Conservation (phyloP, 2,329 filamentous ascomycete species). For the Ophiocordyceps camponoti-rufipedis region DNA sequence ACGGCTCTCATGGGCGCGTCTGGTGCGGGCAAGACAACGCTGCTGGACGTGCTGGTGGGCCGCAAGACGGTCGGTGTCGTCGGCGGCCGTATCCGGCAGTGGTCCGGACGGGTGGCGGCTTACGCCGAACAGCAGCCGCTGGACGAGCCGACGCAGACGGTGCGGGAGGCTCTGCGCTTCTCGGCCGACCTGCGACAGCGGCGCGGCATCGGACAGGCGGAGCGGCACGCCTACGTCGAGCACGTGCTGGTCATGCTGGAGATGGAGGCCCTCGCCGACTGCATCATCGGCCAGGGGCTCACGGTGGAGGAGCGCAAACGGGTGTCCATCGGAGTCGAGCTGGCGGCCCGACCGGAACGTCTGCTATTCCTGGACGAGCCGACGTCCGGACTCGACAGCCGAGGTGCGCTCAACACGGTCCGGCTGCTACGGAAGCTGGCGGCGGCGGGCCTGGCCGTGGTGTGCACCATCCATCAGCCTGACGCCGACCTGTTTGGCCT, state of each 20-base stretch:
- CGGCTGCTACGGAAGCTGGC: constrained; percentile 62
- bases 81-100: constrained; percentile 13
- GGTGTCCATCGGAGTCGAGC: constrained; percentile 81
- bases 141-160: constrained; percentile 42
- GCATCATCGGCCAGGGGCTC: constrained; percentile 43
- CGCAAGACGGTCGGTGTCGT: constrained; percentile 46
- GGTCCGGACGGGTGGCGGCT: constrained; percentile 32
- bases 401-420: constrained; percentile 60
- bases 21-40: constrained; percentile 74
- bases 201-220: constrained; percentile 29
- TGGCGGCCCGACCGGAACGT: constrained; percentile 65
- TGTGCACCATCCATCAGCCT: constrained; percentile 85
- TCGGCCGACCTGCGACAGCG: constrained; percentile 43
- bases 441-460: constrained; percentile 66
- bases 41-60: constrained; percentile 55
- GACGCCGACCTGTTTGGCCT: constrained; percentile 75
- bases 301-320: constrained; percentile 51
- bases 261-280: constrained; percentile 40
- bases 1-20: constrained; percentile 71
- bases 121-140: constrained; percentile 46
- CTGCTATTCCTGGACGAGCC: constrained; percentile 67
- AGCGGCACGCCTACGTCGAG: constrained; percentile 42
- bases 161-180: constrained; percentile 45
- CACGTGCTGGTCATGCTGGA: constrained; percentile 40
- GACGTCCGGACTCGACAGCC: constrained; percentile 45